These are phyloP conservation scores for Dichotomopilus funicola DNA, from an alignment of 2,329 filamentous ascomycete species.

Conservation along the genomic window DNA sequence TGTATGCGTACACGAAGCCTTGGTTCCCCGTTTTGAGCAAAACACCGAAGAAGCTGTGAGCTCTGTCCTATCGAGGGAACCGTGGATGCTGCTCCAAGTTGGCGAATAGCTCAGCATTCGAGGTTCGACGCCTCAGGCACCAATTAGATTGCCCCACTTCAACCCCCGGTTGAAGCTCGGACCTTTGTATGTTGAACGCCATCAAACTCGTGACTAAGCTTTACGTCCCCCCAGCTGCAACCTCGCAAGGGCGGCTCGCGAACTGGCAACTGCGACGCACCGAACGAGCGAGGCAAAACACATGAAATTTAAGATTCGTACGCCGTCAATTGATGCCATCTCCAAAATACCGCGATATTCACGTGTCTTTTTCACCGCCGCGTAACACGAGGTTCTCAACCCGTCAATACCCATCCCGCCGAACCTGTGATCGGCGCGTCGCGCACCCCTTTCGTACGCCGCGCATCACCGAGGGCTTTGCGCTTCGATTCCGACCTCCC, in stretches of 20 bases:
- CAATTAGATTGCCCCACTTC: background rate
- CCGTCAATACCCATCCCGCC: background rate
- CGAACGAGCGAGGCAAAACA: slow-evolving; percentile 3
- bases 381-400: background rate
- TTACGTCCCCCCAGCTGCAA: background rate
- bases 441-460: background rate
- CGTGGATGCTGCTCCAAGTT: slow-evolving; percentile 5
- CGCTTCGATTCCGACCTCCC: background rate
- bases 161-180: too few relatives aligned
- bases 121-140: slow-evolving; percentile 7
- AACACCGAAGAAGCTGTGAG: slow-evolving; percentile 9
- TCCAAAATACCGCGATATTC: slow-evolving; percentile 3
- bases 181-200: background rate
- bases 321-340: slow-evolving; percentile 2
- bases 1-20: slow-evolving; percentile 19
- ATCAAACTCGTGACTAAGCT: slow-evolving; percentile 3
- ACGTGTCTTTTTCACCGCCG: slow-evolving; percentile 18
- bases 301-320: background rate
- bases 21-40: slow-evolving; percentile 13
- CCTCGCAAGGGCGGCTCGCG: background rate
- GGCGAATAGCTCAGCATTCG: slow-evolving; percentile 5
- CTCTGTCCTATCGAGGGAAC: slow-evolving; percentile 5
- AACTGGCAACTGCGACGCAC: slow-evolving; percentile 5
- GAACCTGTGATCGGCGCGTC: slow-evolving; percentile 14
- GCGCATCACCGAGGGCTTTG: slow-evolving; percentile 1